A percentile compares a stretch with the other conserved stretches of the same genome.
These are phyloP conservation scores for Hypoxylon sp. DNA, from an alignment of 2,329 filamentous ascomycete genomes.

Conservation along the genomic window DNA sequence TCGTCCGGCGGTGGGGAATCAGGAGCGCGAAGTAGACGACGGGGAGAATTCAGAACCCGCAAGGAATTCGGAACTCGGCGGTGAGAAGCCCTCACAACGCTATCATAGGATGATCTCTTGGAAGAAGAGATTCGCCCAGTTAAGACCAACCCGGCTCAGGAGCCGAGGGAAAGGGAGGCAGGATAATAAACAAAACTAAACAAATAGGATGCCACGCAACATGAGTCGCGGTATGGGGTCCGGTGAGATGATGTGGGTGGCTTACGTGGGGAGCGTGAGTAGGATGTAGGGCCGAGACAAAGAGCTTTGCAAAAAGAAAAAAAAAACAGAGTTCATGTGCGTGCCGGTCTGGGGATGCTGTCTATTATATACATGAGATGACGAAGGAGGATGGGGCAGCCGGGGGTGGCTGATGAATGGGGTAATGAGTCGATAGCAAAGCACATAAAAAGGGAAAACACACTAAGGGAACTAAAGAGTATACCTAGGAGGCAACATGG, in stretches of 20 bases:
- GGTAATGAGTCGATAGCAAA: neutral
- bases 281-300: conserved; percentile 29
- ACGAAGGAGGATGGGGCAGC: conserved; percentile 14
- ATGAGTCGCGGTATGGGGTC: conserved; percentile 12
- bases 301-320: conserved; percentile 13
- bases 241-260: conserved; percentile 35
- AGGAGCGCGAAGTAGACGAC: neutral
- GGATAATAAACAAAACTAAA: conserved; percentile 31
- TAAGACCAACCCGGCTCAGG: conserved; percentile 13
- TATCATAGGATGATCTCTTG: conserved; percentile 15
- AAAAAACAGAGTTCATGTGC: conserved; percentile 21
- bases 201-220: conserved; percentile 9
- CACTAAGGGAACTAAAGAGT: neutral
- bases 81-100: conserved; percentile 5
- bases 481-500: conserved; percentile 12
- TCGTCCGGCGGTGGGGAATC: neutral
- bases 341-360: conserved; percentile 38
- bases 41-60: neutral
- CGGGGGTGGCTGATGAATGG: conserved; percentile 28
- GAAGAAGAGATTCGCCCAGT: conserved; percentile 17
- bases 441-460: neutral
- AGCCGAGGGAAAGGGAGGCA: conserved; percentile 8
- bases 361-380: conserved; percentile 38
- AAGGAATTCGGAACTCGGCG: neutral
- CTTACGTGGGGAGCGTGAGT: conserved; percentile 17